Evolutionary conservation across 257 asterid genomes (phyloP).

Genomic region (Solanum rostratum): DNA sequence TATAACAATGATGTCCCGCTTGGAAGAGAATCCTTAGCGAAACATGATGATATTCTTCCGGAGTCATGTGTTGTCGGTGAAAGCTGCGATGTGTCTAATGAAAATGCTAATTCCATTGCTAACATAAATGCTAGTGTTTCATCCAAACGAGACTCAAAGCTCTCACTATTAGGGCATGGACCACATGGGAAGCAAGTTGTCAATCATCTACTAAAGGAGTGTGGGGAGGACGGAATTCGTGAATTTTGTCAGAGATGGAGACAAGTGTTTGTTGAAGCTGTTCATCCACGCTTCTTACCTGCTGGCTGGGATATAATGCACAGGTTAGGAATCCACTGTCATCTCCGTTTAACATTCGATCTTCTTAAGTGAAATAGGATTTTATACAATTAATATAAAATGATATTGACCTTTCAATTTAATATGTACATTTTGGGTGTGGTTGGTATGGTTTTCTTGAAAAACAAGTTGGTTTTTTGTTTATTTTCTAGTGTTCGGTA

Average conservation of each 20-base stretch:
- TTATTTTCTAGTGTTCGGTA: background rate
- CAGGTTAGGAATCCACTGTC: constrained; percentile 38
- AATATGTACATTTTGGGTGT: background rate
- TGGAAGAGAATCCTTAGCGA: background rate
- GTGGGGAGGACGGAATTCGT: constrained; percentile 76
- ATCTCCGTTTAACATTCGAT: background rate
- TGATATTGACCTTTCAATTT: background rate
- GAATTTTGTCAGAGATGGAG: constrained; percentile 94
- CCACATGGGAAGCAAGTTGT: constrained; percentile 93
- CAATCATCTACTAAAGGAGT: constrained; percentile 38
- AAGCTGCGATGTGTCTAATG: constrained; percentile 13
- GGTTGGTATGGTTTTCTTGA: background rate
- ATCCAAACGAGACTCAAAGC: constrained; percentile 34
- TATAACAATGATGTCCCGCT: constrained; percentile 9
- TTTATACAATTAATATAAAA: background rate
- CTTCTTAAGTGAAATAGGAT: background rate
- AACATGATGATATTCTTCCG: background rate
- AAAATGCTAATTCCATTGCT: background rate
- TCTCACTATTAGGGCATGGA: constrained; percentile 86
- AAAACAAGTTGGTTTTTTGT: background rate
- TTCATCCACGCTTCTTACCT: constrained; percentile 91
- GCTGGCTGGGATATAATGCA: constrained; percentile 96
- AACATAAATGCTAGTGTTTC: constrained; percentile 11
- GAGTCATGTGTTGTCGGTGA: constrained; percentile 13
- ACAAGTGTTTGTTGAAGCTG: constrained; percentile 71